phyloP scores from a whole-genome alignment of 2,329 filamentous ascomycete species.

The Trichoderma guizhouense region DNA sequence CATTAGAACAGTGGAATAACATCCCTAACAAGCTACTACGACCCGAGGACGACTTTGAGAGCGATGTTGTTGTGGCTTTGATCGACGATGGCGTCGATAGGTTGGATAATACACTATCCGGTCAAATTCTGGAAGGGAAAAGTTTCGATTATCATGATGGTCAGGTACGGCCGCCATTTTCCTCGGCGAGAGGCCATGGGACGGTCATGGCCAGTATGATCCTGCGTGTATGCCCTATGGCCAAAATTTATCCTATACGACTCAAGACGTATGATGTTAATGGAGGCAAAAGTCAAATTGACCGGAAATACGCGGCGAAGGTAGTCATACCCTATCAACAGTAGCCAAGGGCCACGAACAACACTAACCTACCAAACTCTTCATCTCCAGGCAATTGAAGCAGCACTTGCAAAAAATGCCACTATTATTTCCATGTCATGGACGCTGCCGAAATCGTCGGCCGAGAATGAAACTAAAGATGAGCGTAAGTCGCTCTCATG shows the following conservation, averaged over 20 bases:
- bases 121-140: not conserved
- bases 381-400: not conserved
- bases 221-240: conserved; percentile 25
- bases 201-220: conserved; percentile 28
- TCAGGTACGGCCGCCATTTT: not conserved
- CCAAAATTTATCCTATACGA: conserved; percentile 25
- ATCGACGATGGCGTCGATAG: not conserved
- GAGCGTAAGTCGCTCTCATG: not conserved
- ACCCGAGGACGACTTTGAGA: not conserved
- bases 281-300: not conserved
- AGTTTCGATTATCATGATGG: not conserved
- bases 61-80: not conserved
- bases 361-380: no score
- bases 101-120: not conserved
- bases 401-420: not conserved
- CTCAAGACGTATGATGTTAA: conserved; percentile 4
- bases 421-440: not conserved
- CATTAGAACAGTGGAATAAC: not conserved
- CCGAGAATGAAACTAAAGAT: not conserved
- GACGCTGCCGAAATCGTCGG: not conserved
- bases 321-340: not conserved
- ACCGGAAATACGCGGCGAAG: not conserved
- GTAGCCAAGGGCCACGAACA: no score
- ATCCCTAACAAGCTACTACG: no score
- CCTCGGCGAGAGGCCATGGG: conserved; percentile 18